Evolutionary conservation across 306 rosid genomes (phyloP).

Genomic region (Vachellia collinsii): DNA sequence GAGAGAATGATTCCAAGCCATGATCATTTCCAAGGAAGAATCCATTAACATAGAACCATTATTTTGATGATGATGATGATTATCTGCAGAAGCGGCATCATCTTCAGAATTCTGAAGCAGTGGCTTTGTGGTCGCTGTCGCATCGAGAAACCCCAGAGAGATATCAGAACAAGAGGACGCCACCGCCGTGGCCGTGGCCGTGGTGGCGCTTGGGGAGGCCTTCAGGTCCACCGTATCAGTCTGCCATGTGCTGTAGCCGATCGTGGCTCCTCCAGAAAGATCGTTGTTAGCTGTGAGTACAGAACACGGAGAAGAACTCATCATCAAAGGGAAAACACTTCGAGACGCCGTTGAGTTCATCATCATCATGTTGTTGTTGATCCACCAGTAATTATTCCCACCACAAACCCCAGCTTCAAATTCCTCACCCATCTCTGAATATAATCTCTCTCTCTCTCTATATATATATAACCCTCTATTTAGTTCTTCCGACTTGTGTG

Average conservation of each 20-base stretch:
- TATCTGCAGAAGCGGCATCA: background rate
- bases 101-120: conserved; percentile 32
- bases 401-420: conserved; percentile 73
- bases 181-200: conserved; percentile 1
- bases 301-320: conserved; percentile 58
- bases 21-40: conserved; percentile 49
- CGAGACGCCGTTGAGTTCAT: conserved; percentile 51
- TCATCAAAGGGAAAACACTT: conserved; percentile 41
- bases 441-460: no score
- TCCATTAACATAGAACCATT: conserved; percentile 44
- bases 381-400: conserved; percentile 73
- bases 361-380: conserved; percentile 9
- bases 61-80: background rate
- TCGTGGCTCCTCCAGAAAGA: conserved; percentile 7
- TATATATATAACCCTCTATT: no score
- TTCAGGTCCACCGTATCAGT: conserved; percentile 50
- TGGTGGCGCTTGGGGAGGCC: conserved; percentile 28
- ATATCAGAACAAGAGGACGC: conserved; percentile 37
- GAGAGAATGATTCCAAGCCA: conserved; percentile 70
- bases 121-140: conserved; percentile 51
- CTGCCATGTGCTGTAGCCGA: conserved; percentile 46
- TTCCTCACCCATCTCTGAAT: conserved; percentile 67
- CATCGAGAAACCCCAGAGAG: conserved; percentile 53
- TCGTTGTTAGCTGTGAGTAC: conserved; percentile 45
- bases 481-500: background rate